Conservation (phyloP, 345 rosid genomes). For the Diplotaxis tenuifolia region DNA sequence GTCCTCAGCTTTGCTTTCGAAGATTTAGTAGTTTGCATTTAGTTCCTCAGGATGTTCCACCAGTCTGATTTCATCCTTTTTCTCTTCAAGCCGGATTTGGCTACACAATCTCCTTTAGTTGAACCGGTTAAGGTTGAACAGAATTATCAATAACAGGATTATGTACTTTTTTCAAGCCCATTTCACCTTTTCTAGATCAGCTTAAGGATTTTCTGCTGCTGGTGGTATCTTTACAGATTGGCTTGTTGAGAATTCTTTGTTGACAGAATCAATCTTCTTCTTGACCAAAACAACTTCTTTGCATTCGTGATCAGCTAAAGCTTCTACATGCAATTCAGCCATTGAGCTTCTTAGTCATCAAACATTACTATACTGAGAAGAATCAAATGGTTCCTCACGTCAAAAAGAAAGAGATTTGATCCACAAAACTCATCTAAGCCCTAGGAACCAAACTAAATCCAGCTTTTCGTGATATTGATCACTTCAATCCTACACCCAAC, state of each 20-base stretch:
- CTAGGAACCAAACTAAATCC: background rate
- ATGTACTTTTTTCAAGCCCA: conserved; percentile 80
- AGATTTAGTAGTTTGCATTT: conserved; percentile 84
- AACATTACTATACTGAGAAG: background rate
- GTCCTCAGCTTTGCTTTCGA: conserved; percentile 85
- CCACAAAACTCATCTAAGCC: background rate
- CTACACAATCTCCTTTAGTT: conserved; percentile 57
- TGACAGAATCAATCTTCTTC: too few species aligned
- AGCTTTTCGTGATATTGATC: background rate
- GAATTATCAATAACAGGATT: conserved; percentile 58
- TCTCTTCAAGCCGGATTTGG: conserved; percentile 46
- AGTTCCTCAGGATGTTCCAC: conserved; percentile 43
- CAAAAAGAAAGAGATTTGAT: background rate
- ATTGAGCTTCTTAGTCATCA: too few species aligned
- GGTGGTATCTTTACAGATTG: conserved; percentile 46
- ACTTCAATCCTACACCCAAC: background rate
- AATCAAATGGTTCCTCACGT: background rate
- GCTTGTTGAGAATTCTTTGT: conserved; percentile 42
- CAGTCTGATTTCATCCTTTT: too few species aligned
- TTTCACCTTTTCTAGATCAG: conserved; percentile 85
- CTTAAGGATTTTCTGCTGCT: conserved; percentile 59
- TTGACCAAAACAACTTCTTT: too few species aligned
- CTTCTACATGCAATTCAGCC: too few species aligned
- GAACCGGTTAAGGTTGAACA: conserved; percentile 47
- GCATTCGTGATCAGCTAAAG: too few species aligned